Conservation (phyloP, 1,139 yeast genomes). For the Debaryomyces fabryi region DNA sequence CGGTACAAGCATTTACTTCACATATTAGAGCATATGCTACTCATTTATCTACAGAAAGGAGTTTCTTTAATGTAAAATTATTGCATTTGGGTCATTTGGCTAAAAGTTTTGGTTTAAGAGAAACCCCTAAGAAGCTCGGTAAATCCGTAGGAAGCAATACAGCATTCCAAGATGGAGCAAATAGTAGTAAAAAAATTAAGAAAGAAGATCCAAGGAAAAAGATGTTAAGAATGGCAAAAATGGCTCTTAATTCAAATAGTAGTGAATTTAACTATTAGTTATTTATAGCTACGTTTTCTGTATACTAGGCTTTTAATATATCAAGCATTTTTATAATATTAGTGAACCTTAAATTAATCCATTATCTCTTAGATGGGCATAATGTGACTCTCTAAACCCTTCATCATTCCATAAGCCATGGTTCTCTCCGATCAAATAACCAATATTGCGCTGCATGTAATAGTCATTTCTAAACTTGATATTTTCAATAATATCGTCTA, state of each 20-base stretch:
- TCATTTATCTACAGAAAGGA: constrained; percentile 79
- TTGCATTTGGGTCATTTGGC: constrained; percentile 96
- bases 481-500: constrained; percentile 82
- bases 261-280: constrained; percentile 72
- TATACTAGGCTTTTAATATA: constrained; percentile 3
- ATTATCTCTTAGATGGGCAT: not conserved
- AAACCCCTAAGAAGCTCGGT: constrained; percentile 82
- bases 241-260: constrained; percentile 62
- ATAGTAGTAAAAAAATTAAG: constrained; percentile 34
- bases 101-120: constrained; percentile 90
- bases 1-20: constrained; percentile 79
- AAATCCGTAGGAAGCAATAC: constrained; percentile 30
- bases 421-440: constrained; percentile 71
- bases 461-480: constrained; percentile 53
- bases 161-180: constrained; percentile 21
- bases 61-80: constrained; percentile 73
- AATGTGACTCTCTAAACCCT: constrained; percentile 23
- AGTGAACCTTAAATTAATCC: not conserved
- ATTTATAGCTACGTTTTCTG: not conserved
- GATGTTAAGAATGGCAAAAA: constrained; percentile 77
- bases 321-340: not conserved
- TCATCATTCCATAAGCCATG: constrained; percentile 71
- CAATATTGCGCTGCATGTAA: constrained; percentile 42
- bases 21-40: constrained; percentile 97
- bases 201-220: constrained; percentile 68